Conservation (phyloP, 306 rosid species). For the Cicer bijugum region DNA sequence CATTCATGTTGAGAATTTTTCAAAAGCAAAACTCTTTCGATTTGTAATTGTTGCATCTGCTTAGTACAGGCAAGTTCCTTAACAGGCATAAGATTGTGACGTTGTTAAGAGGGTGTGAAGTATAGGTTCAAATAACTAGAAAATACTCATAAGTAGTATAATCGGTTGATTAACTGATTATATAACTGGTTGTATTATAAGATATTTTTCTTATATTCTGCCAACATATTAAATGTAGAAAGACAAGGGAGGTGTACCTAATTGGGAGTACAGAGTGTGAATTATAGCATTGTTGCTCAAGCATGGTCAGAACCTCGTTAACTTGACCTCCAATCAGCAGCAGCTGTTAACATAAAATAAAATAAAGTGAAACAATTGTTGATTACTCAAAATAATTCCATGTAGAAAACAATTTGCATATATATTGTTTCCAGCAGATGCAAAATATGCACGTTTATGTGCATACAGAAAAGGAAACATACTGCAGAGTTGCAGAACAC, state of each 20-base stretch:
- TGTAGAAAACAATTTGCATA: conserved; percentile 6
- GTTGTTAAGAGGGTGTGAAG: too few species aligned
- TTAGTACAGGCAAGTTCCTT: too few species aligned
- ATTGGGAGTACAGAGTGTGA: conserved; percentile 54
- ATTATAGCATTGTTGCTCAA: conserved; percentile 57
- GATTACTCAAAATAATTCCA: conserved; percentile 19
- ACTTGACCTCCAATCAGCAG: conserved; percentile 76
- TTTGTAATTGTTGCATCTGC: too few species aligned
- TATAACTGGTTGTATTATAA: too few species aligned
- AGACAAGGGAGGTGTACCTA: conserved; percentile 58
- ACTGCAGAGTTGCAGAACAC: conserved; percentile 5
- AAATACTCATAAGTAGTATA: too few species aligned
- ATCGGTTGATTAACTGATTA: too few species aligned
- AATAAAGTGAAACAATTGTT: conserved; percentile 31
- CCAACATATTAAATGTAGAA: not conserved
- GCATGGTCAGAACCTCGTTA: conserved; percentile 58
- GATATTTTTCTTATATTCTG: too few species aligned
- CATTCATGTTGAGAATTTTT: too few species aligned
- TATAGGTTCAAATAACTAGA: too few species aligned
- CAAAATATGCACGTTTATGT: conserved; percentile 7
- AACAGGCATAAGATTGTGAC: too few species aligned
- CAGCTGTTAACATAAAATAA: conserved; percentile 57
- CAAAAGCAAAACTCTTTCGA: too few species aligned
- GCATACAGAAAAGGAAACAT: conserved; percentile 12
- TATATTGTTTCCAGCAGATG: conserved; percentile 25